Evolutionary conservation across 345 rosid genomes (phyloP).

Genomic region (Fremontodendron californicum): DNA sequence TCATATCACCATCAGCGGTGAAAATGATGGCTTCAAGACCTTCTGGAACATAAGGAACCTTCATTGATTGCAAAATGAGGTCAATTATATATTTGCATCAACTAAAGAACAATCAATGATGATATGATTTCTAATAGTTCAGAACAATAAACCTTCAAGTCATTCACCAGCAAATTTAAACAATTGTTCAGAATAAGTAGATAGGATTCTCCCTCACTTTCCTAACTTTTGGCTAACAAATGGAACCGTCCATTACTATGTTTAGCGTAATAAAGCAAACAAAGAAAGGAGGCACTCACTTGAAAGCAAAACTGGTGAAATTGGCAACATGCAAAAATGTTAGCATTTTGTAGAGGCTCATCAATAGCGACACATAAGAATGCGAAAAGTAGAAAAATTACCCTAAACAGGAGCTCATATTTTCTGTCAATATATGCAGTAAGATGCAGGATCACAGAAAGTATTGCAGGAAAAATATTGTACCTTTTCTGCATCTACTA

Average conservation of each 20-base stretch:
- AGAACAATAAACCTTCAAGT: neutral
- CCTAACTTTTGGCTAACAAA: neutral
- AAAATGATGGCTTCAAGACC: constrained; percentile 97
- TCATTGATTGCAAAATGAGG: constrained; percentile 24
- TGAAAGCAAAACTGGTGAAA: neutral
- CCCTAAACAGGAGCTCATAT: no score
- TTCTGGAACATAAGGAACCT: constrained; percentile 93
- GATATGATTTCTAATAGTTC: neutral
- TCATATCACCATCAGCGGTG: constrained; percentile 99
- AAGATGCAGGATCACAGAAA: no score
- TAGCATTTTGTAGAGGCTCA: neutral
- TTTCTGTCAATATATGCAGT: neutral
- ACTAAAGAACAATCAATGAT: neutral
- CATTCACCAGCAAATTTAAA: neutral
- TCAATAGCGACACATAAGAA: neutral
- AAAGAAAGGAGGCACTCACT: neutral
- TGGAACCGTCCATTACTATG: no score
- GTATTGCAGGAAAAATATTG: neutral
- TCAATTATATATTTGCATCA: constrained; percentile 6
- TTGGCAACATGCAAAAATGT: neutral
- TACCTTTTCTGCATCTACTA: constrained; percentile 83
- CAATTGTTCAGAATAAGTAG: neutral
- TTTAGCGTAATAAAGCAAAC: neutral
- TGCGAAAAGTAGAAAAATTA: neutral
- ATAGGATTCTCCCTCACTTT: neutral